A percentile compares a stretch with the other conserved stretches of the same genome.
Evolutionary conservation across 2,329 filamentous ascomycete genomes (phyloP).

Genomic region (Cryoendolithus antarcticus): DNA sequence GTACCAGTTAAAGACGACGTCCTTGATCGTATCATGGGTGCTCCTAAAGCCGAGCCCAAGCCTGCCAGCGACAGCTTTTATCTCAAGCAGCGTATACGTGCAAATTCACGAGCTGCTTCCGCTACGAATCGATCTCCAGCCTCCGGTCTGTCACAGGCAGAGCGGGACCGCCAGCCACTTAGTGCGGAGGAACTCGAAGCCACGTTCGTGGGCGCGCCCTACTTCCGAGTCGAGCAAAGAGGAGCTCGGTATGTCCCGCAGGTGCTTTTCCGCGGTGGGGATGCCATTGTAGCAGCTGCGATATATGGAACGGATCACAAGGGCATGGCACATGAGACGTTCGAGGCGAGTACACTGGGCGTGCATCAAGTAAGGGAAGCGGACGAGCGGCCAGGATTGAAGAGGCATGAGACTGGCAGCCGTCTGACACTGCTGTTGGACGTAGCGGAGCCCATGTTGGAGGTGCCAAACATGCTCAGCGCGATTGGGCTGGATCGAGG

Average conservation of each 20-base stretch:
- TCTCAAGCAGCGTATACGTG: slow-evolving; percentile 8
- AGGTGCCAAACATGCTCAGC: slow-evolving; percentile 38
- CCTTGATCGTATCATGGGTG: slow-evolving; percentile 14
- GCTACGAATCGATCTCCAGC: slow-evolving; percentile 1
- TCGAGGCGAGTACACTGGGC: slow-evolving; percentile 9
- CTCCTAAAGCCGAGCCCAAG: slow-evolving; percentile 8
- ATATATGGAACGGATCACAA: slow-evolving; percentile 10
- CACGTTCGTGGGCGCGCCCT: slow-evolving; percentile 19
- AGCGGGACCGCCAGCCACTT: slow-evolving; percentile 3
- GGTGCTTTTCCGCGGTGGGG: slow-evolving; percentile 9
- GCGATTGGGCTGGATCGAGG: slow-evolving; percentile 34
- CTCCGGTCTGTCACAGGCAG: background rate
- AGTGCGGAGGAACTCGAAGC: slow-evolving; percentile 11
- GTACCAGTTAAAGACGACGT: slow-evolving; percentile 9
- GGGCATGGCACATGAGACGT: slow-evolving; percentile 9
- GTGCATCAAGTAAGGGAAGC: slow-evolving; percentile 1
- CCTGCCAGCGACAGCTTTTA: slow-evolving; percentile 10
- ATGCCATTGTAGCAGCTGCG: slow-evolving; percentile 1
- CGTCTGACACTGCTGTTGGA: slow-evolving; percentile 2
- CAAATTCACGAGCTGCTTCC: slow-evolving; percentile 3
- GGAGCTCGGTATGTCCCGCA: slow-evolving; percentile 8
- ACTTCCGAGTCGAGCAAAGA: slow-evolving; percentile 12
- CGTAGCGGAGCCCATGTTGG: slow-evolving; percentile 14
- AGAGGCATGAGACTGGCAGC: slow-evolving; percentile 1
- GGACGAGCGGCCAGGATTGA: background rate